These are phyloP conservation scores for Oidiodendron maius DNA, from an alignment of 495 filamentous ascomycete species.

Conservation along the genomic window DNA sequence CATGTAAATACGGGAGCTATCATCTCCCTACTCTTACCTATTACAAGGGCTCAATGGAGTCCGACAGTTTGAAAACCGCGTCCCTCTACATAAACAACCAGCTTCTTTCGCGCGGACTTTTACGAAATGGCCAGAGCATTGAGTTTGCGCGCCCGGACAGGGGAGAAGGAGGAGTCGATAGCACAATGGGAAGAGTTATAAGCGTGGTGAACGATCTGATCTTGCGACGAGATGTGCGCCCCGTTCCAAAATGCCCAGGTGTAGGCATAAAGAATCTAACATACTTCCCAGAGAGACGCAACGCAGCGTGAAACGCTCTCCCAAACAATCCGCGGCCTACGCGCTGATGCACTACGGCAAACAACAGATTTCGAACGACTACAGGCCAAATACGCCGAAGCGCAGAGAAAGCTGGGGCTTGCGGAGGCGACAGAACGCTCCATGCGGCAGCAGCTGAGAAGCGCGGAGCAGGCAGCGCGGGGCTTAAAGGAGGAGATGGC, in stretches of 20 bases:
- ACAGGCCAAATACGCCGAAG: constrained; percentile 62
- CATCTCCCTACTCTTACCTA: background rate
- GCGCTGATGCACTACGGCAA: constrained; percentile 64
- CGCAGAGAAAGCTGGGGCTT: constrained; percentile 67
- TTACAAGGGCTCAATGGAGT: constrained; percentile 53
- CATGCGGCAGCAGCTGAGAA: constrained; percentile 59
- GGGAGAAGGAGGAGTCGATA: constrained; percentile 54
- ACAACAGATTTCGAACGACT: constrained; percentile 52
- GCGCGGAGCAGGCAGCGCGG: constrained; percentile 63
- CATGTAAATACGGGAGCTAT: background rate
- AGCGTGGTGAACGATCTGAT: constrained; percentile 91
- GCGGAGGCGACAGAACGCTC: constrained; percentile 68
- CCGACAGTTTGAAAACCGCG: constrained; percentile 75
- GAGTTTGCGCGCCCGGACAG: constrained; percentile 75
- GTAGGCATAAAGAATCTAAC: too few relatives aligned
- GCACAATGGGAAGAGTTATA: constrained; percentile 80
- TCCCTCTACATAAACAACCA: constrained; percentile 96
- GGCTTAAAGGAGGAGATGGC: constrained; percentile 74
- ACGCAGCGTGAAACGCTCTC: constrained; percentile 78
- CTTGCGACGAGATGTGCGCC: constrained; percentile 68
- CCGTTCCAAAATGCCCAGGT: too few relatives aligned
- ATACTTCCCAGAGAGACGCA: constrained; percentile 71
- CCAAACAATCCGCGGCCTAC: constrained; percentile 68
- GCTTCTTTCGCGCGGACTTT: constrained; percentile 78
- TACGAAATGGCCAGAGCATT: constrained; percentile 78